phyloP scores from a whole-genome alignment of 108 stramenopile species.

The Stephanodiscus minutulus region DNA sequence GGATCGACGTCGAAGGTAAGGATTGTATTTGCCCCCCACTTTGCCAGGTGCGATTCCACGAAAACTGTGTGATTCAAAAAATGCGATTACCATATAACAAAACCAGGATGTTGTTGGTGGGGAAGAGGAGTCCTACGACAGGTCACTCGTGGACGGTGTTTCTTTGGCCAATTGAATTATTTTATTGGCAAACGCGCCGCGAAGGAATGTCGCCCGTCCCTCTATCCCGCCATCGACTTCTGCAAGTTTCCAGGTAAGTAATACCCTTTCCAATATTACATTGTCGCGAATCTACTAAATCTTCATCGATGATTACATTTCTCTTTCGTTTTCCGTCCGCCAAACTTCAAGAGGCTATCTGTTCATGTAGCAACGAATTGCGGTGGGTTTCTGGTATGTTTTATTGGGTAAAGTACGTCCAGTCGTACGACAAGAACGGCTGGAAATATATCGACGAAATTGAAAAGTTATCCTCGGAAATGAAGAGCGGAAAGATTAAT shows the following conservation, averaged over 20 bases:
- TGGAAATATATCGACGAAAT: slow-evolving; percentile 29
- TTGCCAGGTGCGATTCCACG: background rate
- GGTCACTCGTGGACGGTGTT: slow-evolving; percentile 32
- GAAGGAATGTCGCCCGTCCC: slow-evolving; percentile 16
- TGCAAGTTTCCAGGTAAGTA: slow-evolving; percentile 14
- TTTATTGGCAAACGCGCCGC: slow-evolving; percentile 34
- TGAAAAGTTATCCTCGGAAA: background rate
- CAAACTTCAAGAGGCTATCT: slow-evolving; percentile 19
- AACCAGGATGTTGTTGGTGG: slow-evolving; percentile 42
- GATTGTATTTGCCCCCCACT: background rate
- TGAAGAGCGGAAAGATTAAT: background rate
- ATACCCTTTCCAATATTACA: background rate
- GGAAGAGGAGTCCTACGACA: slow-evolving; percentile 33
- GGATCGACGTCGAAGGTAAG: slow-evolving; percentile 46
- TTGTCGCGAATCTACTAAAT: background rate
- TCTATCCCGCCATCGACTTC: slow-evolving; percentile 36
- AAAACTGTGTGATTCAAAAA: background rate
- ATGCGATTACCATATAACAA: too few relatives aligned
- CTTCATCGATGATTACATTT: too few relatives aligned
- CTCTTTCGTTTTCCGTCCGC: background rate
- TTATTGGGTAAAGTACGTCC: slow-evolving; percentile 35
- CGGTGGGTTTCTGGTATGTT: slow-evolving; percentile 41
- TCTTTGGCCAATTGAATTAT: slow-evolving; percentile 38
- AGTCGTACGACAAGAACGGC: slow-evolving; percentile 11
- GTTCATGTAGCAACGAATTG: slow-evolving; percentile 21